Conservation (phyloP, 139 green algal species). For the Yamagishiella unicocca region DNA sequence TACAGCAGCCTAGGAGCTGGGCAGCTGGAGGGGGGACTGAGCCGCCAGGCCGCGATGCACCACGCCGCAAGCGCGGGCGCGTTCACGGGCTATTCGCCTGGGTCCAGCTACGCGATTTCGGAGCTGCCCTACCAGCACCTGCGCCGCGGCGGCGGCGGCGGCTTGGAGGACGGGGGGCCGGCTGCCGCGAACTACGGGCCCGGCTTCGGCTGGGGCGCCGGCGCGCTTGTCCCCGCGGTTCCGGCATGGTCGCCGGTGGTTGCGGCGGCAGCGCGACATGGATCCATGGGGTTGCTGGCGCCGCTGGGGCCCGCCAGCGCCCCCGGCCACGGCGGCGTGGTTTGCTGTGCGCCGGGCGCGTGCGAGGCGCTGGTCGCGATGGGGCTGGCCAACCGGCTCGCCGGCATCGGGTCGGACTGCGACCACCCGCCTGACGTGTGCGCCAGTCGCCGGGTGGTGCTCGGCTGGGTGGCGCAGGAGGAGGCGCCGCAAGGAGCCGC, state of each 20-base stretch:
- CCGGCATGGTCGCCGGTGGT: neutral
- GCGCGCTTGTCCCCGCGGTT: neutral
- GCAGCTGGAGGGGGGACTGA: too few relatives aligned
- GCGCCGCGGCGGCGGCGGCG: neutral
- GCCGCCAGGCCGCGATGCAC: neutral
- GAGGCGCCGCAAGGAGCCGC: constrained; percentile 34
- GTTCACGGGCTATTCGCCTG: neutral
- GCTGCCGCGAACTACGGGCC: neutral
- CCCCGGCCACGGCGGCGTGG: constrained; percentile 51
- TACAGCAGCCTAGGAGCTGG: too few relatives aligned
- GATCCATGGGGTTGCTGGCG: neutral
- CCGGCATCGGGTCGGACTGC: constrained; percentile 80
- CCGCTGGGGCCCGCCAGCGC: neutral
- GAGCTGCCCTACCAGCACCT: neutral
- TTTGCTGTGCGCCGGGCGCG: constrained; percentile 78
- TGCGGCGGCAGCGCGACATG: neutral
- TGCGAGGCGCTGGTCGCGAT: constrained; percentile 88
- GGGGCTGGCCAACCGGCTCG: constrained; percentile 77
- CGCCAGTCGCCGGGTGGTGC: constrained; percentile 10
- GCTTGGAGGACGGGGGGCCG: neutral
- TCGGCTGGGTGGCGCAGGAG: constrained; percentile 23
- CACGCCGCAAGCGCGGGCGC: neutral
- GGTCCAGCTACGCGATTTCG: neutral
- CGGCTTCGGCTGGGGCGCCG: neutral
- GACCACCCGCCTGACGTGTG: constrained; percentile 76